These are phyloP conservation scores for Plicaturopsis crispa DNA, from an alignment of 768 basidiomycete genomes.

Conservation along the genomic window DNA sequence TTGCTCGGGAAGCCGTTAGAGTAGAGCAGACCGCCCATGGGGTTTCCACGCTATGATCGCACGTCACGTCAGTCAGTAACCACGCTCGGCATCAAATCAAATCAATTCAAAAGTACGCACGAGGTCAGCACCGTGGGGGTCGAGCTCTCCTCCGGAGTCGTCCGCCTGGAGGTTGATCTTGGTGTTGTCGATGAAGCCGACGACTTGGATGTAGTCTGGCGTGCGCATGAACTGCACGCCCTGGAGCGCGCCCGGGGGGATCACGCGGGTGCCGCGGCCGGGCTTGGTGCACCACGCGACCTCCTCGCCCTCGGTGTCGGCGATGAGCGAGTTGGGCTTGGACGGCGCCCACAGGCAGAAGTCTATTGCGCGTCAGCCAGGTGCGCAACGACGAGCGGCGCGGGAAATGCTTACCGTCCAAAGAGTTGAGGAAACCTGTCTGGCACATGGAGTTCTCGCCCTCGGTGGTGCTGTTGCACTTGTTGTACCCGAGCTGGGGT, in stretches of 20 bases:
- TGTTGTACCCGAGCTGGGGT: constrained; percentile 43
- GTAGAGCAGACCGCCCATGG: constrained; percentile 65
- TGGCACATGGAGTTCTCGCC: constrained; percentile 40
- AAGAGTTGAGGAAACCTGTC: constrained; percentile 24
- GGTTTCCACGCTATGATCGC: constrained; percentile 61
- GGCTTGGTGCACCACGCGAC: constrained; percentile 76
- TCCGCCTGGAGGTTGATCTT: constrained; percentile 37
- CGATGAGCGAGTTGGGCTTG: constrained; percentile 45
- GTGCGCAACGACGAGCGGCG: neutral
- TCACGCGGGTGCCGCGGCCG: constrained; percentile 63
- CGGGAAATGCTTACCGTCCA: constrained; percentile 2
- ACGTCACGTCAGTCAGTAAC: constrained; percentile 9
- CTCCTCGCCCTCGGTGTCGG: constrained; percentile 59
- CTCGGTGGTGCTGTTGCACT: constrained; percentile 45
- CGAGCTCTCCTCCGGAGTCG: constrained; percentile 74
- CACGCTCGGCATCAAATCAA: constrained; percentile 2
- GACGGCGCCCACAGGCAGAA: constrained; percentile 64
- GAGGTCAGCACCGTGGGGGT: constrained; percentile 67
- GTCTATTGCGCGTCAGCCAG: constrained; percentile 28
- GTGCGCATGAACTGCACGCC: constrained; percentile 63
- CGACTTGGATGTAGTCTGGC: constrained; percentile 50
- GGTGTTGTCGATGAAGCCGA: constrained; percentile 59
- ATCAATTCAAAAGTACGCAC: constrained; percentile 21
- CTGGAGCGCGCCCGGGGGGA: constrained; percentile 55
- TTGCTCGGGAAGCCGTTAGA: constrained; percentile 41